Conservation (phyloP, 23 red algal genomes). For the Rhodosorus marinus region DNA sequence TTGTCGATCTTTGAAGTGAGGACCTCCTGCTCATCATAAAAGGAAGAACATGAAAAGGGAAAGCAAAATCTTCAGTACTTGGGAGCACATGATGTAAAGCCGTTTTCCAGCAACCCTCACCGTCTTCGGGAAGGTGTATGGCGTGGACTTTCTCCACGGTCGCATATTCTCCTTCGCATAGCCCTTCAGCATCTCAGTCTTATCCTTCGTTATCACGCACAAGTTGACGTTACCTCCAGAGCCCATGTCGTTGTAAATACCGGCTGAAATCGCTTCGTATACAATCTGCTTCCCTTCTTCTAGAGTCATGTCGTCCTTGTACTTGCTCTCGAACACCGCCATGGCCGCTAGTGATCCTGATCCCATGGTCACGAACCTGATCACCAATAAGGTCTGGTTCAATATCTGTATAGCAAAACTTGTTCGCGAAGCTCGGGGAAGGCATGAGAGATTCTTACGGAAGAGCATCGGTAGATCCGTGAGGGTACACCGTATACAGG, state of each 20-base stretch:
- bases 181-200: slow-evolving; percentile 53
- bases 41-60: too few relatives aligned
- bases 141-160: slow-evolving; percentile 59
- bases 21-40: too few relatives aligned
- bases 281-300: slow-evolving; percentile 81
- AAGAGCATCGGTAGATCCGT: slow-evolving; percentile 76
- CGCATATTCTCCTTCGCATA: slow-evolving; percentile 80
- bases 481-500: slow-evolving; percentile 98
- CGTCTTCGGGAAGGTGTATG: slow-evolving; percentile 52
- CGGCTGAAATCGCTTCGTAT: slow-evolving; percentile 73
- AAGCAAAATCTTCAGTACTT: too few relatives aligned
- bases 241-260: slow-evolving; percentile 95
- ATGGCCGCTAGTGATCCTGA: slow-evolving; percentile 93
- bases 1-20: too few relatives aligned
- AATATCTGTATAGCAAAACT: background rate
- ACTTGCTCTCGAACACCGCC: slow-evolving; percentile 84
- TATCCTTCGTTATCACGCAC: slow-evolving; percentile 71
- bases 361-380: slow-evolving; percentile 96
- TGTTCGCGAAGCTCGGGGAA: background rate
- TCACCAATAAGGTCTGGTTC: background rate
- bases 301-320: slow-evolving; percentile 63
- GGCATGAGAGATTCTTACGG: too few relatives aligned
- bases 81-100: too few relatives aligned
- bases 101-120: too few relatives aligned
- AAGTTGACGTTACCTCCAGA: slow-evolving; percentile 96